These are phyloP conservation scores for Gloeopeniophorella convolvens DNA, from an alignment of 768 basidiomycete genomes.

Conservation along the genomic window DNA sequence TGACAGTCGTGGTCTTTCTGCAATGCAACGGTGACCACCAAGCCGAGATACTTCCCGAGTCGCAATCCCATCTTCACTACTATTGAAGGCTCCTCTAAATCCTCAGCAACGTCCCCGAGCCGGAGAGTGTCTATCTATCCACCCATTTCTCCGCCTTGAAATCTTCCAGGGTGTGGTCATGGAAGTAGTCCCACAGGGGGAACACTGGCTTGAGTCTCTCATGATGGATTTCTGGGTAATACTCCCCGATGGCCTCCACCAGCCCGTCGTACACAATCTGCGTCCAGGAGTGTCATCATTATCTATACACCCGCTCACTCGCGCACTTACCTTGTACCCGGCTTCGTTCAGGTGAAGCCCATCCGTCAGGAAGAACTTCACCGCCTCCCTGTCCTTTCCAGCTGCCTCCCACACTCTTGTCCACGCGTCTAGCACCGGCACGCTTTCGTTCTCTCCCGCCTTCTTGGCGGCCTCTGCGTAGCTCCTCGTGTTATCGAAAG, in stretches of 20 bases:
- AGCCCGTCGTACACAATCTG: constrained; percentile 65
- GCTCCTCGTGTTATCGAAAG: constrained; percentile 50
- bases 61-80: no score
- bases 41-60: no score
- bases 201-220: constrained; percentile 55
- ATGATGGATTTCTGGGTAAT: constrained; percentile 64
- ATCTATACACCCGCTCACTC: not conserved
- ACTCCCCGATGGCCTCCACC: constrained; percentile 45
- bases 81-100: no score
- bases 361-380: constrained; percentile 55
- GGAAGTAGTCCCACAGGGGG: constrained; percentile 43
- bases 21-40: no score
- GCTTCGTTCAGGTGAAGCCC: constrained; percentile 74
- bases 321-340: constrained; percentile 60
- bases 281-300: not conserved
- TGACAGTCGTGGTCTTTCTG: no score
- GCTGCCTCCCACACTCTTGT: constrained; percentile 64
- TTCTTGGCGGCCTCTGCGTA: constrained; percentile 70
- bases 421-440: constrained; percentile 74
- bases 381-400: constrained; percentile 48
- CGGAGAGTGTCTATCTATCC: not conserved
- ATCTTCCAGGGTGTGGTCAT: constrained; percentile 10
- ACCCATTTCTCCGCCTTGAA: constrained; percentile 13
- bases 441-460: constrained; percentile 46
- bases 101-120: no score